Percentiles rank a stretch among this genome's conserved stretches.
Conservation (phyloP, 352 stramenopile genomes). For the Pythium rhizo-oryzae region DNA sequence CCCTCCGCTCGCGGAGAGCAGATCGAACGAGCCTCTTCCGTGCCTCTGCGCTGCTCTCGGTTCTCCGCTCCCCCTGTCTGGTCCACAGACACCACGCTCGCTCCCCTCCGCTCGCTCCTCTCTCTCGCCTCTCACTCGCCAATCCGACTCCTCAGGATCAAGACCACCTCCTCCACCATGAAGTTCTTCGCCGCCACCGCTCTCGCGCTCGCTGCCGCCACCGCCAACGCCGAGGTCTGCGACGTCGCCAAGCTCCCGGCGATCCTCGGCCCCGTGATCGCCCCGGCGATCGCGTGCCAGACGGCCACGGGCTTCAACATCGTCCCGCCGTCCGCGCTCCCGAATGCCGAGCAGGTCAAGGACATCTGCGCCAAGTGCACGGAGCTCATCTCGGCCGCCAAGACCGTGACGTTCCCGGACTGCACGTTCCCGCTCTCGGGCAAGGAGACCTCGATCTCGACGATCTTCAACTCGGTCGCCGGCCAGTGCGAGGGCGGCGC, state of each 20-base stretch:
- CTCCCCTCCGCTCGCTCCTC: background rate
- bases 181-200: slow-evolving; percentile 23
- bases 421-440: slow-evolving; percentile 17
- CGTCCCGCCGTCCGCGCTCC: slow-evolving; percentile 2
- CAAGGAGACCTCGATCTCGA: background rate
- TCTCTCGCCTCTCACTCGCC: background rate
- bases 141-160: slow-evolving; percentile 16
- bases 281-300: slow-evolving; percentile 18
- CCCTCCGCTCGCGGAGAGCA: background rate
- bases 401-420: slow-evolving; percentile 12
- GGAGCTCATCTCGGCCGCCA: slow-evolving; percentile 12
- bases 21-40: too few species aligned
- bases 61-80: background rate
- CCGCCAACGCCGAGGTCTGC: slow-evolving; percentile 15
- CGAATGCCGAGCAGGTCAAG: slow-evolving; percentile 14
- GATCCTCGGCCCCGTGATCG: slow-evolving; percentile 11
- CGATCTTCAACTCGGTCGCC: slow-evolving; percentile 17
- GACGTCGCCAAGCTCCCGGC: slow-evolving; percentile 14
- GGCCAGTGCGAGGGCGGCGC: slow-evolving; percentile 8
- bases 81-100: background rate
- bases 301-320: slow-evolving; percentile 14
- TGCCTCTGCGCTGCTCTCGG: background rate
- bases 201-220: slow-evolving; percentile 11
- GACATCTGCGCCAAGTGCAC: slow-evolving; percentile 23
- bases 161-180: slow-evolving; percentile 18